Evolutionary conservation across 148 eudicot genomes (phyloP), one percentile per base, ranked within the genome.

Genomic region (Diospyros kaki): DNA sequence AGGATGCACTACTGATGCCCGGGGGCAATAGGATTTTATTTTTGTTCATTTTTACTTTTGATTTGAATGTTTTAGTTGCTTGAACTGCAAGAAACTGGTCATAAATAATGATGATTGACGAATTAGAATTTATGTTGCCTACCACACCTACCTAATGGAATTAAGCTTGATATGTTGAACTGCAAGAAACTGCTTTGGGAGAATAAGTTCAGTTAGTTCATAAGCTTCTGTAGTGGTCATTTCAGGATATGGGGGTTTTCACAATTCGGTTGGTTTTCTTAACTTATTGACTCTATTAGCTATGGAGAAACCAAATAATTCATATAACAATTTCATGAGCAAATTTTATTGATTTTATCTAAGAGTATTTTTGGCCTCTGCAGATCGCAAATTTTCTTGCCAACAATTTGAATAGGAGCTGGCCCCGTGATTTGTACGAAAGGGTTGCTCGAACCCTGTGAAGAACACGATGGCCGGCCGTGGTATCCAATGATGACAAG

Each of bases 371-470:
- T 66, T 55, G 43, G 18, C 52, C 11, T 72, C 48, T 80, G 84
- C 96, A 94, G 98, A 89, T 94, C 79, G 97, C 93, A 18, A 92
- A 92, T 79, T 92, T 94, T 64, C 91, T 94, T 55, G 98, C 96
- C 1, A 90, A 80, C 89, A 94, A 94, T 76, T 76, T 92, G 81
- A 88, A 94, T 74, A 79, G 84, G 81, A 94, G 87, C 77, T 94
- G 97, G 97, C 98, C 98, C 6, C 90, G 88, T 67, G 97, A 94
- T 84, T 80, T 92, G 75, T 94, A 87, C 62, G 96, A 90, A 54
- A 90, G 81, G 87, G 90, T 94, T 70, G 97, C 97, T 50, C 84
- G 87, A 78, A 92, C 88, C 87, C 81, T 94, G 75, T 94, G 86
- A 93, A 77, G 74, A 69, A 51, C 9, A 54, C 61, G 2, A 6